Conservation (phyloP, 495 filamentous ascomycete genomes). For the Podospora sp. region DNA sequence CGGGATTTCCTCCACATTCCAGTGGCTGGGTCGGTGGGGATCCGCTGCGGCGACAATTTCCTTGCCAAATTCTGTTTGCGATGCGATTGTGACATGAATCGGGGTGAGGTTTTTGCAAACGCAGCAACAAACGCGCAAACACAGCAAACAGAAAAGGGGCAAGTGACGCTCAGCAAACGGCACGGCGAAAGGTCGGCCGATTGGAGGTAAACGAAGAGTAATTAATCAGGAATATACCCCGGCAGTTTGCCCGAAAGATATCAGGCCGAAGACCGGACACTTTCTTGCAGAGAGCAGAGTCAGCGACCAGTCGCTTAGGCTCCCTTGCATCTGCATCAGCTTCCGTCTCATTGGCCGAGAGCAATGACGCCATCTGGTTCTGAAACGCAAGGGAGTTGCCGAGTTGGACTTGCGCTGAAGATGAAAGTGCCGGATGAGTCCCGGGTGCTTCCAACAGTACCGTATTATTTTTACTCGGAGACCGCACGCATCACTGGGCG, state of each 20-base stretch:
- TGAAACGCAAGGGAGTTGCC: too few relatives aligned
- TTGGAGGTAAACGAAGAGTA: too few relatives aligned
- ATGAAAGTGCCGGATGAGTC: too few relatives aligned
- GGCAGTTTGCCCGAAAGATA: not conserved
- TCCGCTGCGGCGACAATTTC: too few relatives aligned
- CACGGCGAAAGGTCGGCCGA: not conserved
- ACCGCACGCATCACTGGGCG: too few relatives aligned
- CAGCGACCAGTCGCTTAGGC: not conserved
- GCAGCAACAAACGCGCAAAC: too few relatives aligned
- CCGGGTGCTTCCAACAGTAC: too few relatives aligned
- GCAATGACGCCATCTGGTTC: not conserved
- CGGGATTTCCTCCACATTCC: not conserved
- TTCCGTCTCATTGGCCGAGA: not conserved
- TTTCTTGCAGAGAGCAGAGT: not conserved
- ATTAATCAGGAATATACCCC: not conserved
- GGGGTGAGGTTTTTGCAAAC: too few relatives aligned
- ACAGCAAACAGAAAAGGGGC: too few relatives aligned
- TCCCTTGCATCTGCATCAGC: not conserved
- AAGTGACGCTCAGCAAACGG: not conserved
- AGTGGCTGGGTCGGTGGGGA: not conserved
- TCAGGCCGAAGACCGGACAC: not conserved
- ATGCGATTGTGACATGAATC: not conserved
- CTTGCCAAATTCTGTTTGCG: not conserved
- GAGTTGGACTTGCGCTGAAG: too few relatives aligned
- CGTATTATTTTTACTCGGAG: too few relatives aligned